Base-by-base conservation (phyloP, 495 filamentous ascomycete species). In the Trichoderma orchidacearum region DNA sequence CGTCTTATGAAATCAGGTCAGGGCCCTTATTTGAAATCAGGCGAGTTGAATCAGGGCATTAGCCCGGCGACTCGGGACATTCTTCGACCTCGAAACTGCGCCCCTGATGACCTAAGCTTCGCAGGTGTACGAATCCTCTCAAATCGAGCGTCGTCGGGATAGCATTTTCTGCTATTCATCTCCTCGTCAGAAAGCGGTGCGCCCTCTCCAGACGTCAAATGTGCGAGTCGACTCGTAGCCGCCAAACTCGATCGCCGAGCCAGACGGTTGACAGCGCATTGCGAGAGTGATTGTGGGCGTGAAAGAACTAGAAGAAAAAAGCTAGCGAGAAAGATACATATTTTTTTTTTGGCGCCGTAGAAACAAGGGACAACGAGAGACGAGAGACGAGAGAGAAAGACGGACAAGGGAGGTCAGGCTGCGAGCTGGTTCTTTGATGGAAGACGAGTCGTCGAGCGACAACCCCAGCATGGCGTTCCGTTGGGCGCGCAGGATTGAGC, bases 401-500 rank as follows among this genome's bases (percentile, higher is more conserved):
- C 32, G 32, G 32, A 13, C 32, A 41, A 41, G 17, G 21, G 36
- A 18, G 7, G 36, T 48, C 18, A 23, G 41, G 41, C 21, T 48
- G 41, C 32, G 18, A 23, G 41, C 41, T 48, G 17, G 7, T n/a
- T n/a, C n/a, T 48, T 48, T 48, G 11, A 48, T 48, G 41, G 41
- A 48, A 48, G 41, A 48, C 41, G 41, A 48, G 41, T 48, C 41
- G 41, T 48, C 13, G 4, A 48, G 41, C 41, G 41, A 48, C 41
- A 48, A 48, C 11, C 41, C 41, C 21, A 48, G 23, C 53, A 74
- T 72, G 67, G 63, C 68, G 56, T 69, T 72, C 55, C 73, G 73
- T 62, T 93, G 84, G 79, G 87, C 83, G 6, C 80, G 88, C 45
- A 82, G 79, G 63, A 79, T 86, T 63, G 90, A 96, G 72, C 87